phyloP scores from a whole-genome alignment of 441 rosid genomes.

The Breynia disticha region DNA sequence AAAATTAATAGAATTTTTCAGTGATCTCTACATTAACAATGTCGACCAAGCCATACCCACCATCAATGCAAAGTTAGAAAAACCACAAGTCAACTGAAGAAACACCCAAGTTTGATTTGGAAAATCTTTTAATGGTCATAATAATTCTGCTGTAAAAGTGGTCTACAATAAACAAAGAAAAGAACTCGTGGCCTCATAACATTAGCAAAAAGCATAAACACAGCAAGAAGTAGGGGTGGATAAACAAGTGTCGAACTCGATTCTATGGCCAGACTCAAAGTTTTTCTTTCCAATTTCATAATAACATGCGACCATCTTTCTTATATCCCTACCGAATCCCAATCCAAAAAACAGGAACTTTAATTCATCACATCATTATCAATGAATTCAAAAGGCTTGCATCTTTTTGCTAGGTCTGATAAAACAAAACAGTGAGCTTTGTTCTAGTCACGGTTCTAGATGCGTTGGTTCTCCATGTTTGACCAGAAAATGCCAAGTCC shows the following conservation, averaged over 20 bases:
- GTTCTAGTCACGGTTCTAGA: background rate
- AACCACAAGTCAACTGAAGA: conserved; percentile 27
- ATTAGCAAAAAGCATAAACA: background rate
- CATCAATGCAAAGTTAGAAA: conserved; percentile 25
- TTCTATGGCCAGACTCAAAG: background rate
- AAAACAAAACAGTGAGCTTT: too few species aligned
- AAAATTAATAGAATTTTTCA: conserved; percentile 51
- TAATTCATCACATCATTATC: too few species aligned
- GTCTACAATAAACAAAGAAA: too few species aligned
- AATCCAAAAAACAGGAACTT: too few species aligned
- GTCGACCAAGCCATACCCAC: conserved; percentile 40
- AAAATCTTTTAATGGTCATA: too few species aligned
- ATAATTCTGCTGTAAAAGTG: too few species aligned
- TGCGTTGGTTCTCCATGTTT: background rate
- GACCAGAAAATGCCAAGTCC: background rate
- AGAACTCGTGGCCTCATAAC: background rate
- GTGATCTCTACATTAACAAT: conserved; percentile 62
- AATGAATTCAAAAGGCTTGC: too few species aligned
- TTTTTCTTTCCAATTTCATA: too few species aligned
- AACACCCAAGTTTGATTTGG: conserved; percentile 3
- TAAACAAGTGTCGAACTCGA: background rate
- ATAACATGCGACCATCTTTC: too few species aligned
- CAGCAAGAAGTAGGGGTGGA: background rate
- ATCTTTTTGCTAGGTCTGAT: too few species aligned
- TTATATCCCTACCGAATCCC: too few species aligned